Evolutionary conservation across 495 filamentous ascomycete species (phyloP).

Genomic region (Talaromyces nanjingensis): DNA sequence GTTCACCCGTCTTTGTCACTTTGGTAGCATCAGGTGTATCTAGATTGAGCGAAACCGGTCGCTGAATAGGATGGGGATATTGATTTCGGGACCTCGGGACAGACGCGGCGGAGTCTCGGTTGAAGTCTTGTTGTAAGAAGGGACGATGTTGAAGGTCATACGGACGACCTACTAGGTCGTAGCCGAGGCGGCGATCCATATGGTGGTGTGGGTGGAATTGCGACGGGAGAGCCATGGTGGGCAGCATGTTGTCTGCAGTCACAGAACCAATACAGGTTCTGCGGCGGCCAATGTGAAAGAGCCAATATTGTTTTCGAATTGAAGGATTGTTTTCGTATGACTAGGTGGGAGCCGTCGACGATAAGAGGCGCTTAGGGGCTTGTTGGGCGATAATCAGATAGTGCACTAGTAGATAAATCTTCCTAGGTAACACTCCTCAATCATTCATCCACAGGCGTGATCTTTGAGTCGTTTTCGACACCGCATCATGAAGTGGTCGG

Average conservation of each 20-base stretch:
- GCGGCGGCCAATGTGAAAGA: constrained; percentile 5
- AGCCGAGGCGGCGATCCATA: constrained; percentile 25
- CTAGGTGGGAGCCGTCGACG: not conserved
- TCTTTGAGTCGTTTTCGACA: constrained; percentile 45
- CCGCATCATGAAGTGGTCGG: constrained; percentile 34
- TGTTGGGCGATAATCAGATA: not conserved
- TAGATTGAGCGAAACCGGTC: constrained; percentile 24
- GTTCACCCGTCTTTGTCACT: constrained; percentile 43
- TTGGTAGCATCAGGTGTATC: constrained; percentile 17
- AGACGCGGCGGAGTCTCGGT: constrained; percentile 22
- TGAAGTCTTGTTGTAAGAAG: constrained; percentile 20
- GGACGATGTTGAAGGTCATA: constrained; percentile 24
- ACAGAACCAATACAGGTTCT: constrained; percentile 5
- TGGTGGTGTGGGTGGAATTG: constrained; percentile 42
- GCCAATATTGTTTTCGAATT: constrained; percentile 9
- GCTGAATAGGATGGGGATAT: constrained; percentile 40
- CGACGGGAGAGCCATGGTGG: constrained; percentile 36
- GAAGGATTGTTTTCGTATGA: not conserved
- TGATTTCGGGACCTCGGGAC: constrained; percentile 29
- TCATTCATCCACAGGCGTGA: constrained; percentile 35
- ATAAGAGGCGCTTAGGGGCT: not conserved
- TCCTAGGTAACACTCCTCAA: constrained; percentile 20
- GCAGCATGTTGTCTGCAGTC: constrained; percentile 30
- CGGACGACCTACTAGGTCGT: constrained; percentile 22
- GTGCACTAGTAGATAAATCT: constrained; percentile 19